Percentiles rank a stretch among this genome's conserved stretches.
Evolutionary conservation across 345 rosid species (phyloP).

Genomic region (Bruguiera parviflora): DNA sequence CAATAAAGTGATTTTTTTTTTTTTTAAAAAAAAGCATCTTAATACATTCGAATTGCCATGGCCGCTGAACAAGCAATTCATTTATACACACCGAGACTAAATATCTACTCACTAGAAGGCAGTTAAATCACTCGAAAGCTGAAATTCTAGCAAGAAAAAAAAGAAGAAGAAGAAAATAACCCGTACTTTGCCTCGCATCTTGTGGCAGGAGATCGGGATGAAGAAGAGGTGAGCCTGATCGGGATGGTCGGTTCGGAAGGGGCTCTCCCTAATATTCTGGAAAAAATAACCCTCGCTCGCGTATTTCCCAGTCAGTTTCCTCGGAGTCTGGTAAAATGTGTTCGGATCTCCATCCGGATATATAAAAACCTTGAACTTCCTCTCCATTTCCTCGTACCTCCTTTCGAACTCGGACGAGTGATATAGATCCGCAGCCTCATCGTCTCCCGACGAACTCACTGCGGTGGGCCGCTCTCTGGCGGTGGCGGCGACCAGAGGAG

Average conservation of each 20-base stretch:
- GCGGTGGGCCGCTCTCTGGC: neutral
- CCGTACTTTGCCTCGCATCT: slow-evolving; percentile 96
- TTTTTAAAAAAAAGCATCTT: too few relatives aligned
- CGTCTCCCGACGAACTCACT: slow-evolving; percentile 4
- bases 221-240: slow-evolving; percentile 86
- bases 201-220: slow-evolving; percentile 92
- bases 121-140: neutral
- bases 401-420: slow-evolving; percentile 60
- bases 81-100: too few relatives aligned
- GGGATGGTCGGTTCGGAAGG: slow-evolving; percentile 71
- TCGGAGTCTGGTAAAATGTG: slow-evolving; percentile 84
- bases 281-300: slow-evolving; percentile 99
- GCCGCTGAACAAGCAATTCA: too few relatives aligned
- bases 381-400: slow-evolving; percentile 81
- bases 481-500: slow-evolving; percentile 17
- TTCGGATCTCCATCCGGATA: slow-evolving; percentile 96
- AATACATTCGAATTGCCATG: too few relatives aligned
- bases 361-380: slow-evolving; percentile 72
- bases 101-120: neutral
- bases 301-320: slow-evolving; percentile 90
- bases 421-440: slow-evolving; percentile 47
- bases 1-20: neutral
- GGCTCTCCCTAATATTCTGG: slow-evolving; percentile 79
- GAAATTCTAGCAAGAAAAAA: neutral
- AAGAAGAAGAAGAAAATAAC: neutral